A percentile compares a stretch with the other conserved stretches of the same genome.
phyloP scores from a whole-genome alignment of 164 flowering plant species.

The Saururus chinensis region DNA sequence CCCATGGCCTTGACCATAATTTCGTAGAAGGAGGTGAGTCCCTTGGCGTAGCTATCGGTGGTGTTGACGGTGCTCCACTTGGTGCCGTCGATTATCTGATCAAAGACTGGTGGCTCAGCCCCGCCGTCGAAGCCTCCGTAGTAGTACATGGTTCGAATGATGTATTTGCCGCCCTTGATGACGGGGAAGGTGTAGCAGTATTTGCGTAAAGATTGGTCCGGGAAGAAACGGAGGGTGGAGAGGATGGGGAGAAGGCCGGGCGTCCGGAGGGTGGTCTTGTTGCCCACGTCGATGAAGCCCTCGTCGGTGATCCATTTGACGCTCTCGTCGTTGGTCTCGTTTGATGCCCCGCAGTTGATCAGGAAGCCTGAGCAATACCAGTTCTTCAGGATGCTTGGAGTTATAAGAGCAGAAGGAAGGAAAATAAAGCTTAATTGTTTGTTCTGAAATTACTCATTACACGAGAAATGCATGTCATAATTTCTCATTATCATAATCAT shows the following conservation, averaged over 20 bases:
- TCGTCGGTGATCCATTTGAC: slow-evolving; percentile 51
- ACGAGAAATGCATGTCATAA: not conserved
- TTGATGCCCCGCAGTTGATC: slow-evolving; percentile 50
- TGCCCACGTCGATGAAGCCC: slow-evolving; percentile 46
- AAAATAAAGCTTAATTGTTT: no score
- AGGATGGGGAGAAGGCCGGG: slow-evolving; percentile 36
- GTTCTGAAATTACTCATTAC: no score
- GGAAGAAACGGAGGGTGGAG: slow-evolving; percentile 56
- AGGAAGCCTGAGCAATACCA: slow-evolving; percentile 30
- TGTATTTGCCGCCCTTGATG: slow-evolving; percentile 46
- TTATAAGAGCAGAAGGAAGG: no score
- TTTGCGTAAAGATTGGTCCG: slow-evolving; percentile 38
- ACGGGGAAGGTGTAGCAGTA: slow-evolving; percentile 63
- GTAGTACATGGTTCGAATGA: slow-evolving; percentile 60
- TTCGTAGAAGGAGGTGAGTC: slow-evolving; percentile 70
- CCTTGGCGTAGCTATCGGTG: slow-evolving; percentile 50
- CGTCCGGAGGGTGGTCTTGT: slow-evolving; percentile 25
- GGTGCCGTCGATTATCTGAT: slow-evolving; percentile 82
- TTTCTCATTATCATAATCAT: not conserved
- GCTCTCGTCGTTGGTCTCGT: slow-evolving; percentile 12
- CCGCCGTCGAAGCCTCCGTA: slow-evolving; percentile 93
- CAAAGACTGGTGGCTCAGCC: slow-evolving; percentile 69
- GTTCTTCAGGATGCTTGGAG: not conserved
- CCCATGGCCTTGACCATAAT: slow-evolving; percentile 37
- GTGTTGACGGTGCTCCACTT: slow-evolving; percentile 79